Evolutionary conservation across 2,329 filamentous ascomycete species (phyloP), one percentile per base, ranked within the genome.

Genomic region (Colletotrichum lentis): DNA sequence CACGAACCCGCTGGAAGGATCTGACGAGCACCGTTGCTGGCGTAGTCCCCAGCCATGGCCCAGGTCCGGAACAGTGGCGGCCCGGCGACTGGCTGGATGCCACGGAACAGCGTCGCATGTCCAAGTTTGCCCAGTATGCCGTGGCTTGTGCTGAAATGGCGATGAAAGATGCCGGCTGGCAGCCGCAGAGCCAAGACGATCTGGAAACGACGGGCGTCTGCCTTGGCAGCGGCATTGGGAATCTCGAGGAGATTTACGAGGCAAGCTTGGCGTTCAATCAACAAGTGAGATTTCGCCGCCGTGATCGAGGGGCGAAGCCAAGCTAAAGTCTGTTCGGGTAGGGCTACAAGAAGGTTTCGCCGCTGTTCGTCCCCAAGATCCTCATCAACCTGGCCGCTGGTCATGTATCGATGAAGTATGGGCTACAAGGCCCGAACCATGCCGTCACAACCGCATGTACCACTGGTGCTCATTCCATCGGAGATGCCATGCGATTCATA

Each of bases 351-450:
- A 97, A 96, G 75, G 92, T 98, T 2, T 97, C 94, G 41, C 96
- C 96, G 1, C 82, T 97, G 3, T 98, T 99, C 76, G 94, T 98
- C 8, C 96, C 96, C 7, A 91, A 93, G 73, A 88, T 98, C 8
- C 85, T 99, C 57, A 97, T 97, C 80, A 99, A 99, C 77, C 87
- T 99, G 72, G 96, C 93, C 0, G 96, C 96, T 11, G 96, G 96
- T 0, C 95, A 98, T 76, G 89, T 98, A 44, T 95, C 95, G 31
- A 98, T 99, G 90, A 91, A 89, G 73, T 90, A 96, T 80, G 92
- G 93, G 20, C 91, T 99, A 75, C 82, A 92, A 78, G 96, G 96
- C 0, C 96, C 96, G 5, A 97, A 97, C 76, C 96, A 97, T 79
- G 88, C 95, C 1, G 93, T 88, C 46, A 97, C 95, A 0, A 99